A percentile compares a stretch with the other conserved stretches of the same genome.
Conservation (phyloP, 2,329 filamentous ascomycete species). For the Raffaelea albimanens region DNA sequence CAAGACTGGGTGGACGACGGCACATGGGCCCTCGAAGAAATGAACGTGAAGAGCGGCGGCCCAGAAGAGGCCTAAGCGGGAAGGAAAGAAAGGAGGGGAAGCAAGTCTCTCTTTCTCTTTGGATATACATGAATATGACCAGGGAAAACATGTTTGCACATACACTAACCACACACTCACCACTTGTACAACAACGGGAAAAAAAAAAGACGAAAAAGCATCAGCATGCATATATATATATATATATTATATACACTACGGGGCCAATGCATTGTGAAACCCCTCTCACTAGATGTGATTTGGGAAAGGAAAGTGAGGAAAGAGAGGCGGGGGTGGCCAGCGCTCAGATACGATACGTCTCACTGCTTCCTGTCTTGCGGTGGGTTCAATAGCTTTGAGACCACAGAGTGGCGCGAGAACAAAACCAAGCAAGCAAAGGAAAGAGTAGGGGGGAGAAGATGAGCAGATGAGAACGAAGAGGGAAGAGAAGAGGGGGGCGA, state of each 20-base stretch:
- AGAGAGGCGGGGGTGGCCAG: constrained; percentile 13
- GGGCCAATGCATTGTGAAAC: too few species aligned
- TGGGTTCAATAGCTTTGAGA: constrained; percentile 42
- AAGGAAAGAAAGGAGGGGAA: background rate
- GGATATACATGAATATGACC: too few species aligned
- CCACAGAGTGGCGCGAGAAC: constrained; percentile 53
- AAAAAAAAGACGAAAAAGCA: background rate
- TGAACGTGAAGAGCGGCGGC: constrained; percentile 48
- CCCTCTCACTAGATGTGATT: background rate
- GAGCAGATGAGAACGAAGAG: background rate
- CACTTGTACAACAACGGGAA: background rate
- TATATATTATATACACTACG: too few species aligned
- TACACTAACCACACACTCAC: too few species aligned
- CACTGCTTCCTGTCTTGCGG: constrained; percentile 27
- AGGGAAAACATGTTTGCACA: background rate
- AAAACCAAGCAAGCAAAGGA: constrained; percentile 15
- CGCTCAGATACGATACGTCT: constrained; percentile 60
- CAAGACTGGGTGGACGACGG: constrained; percentile 69
- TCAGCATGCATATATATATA: too few species aligned
- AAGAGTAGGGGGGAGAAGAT: background rate
- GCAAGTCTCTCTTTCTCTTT: background rate
- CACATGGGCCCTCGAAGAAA: constrained; percentile 65
- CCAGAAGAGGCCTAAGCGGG: constrained; percentile 18
- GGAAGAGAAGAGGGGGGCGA: too few species aligned
- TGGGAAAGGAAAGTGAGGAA: background rate